phyloP scores from a whole-genome alignment of 2,329 filamentous ascomycete species.

The Incumbomyces lentus region DNA sequence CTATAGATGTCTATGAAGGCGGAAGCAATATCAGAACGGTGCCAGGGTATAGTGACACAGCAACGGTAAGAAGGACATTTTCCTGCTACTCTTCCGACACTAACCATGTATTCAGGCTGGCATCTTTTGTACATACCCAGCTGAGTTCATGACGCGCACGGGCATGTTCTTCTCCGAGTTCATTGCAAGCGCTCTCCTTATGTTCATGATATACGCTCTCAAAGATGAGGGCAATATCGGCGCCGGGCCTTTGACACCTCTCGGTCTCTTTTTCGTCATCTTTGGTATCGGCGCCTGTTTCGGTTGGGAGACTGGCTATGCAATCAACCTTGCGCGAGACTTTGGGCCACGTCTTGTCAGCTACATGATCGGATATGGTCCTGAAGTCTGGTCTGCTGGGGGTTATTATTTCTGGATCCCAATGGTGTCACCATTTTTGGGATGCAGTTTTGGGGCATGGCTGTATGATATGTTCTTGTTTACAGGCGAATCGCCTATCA shows the following conservation, averaged over 20 bases:
- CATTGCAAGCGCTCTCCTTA: slow-evolving; percentile 55
- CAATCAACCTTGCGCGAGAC: slow-evolving; percentile 63
- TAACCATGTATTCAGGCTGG: slow-evolving; percentile 25
- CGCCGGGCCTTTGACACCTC: slow-evolving; percentile 47
- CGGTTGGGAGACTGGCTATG: slow-evolving; percentile 68
- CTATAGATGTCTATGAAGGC: slow-evolving; percentile 42
- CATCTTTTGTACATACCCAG: slow-evolving; percentile 64
- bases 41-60: slow-evolving; percentile 40
- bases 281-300: slow-evolving; percentile 65
- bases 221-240: slow-evolving; percentile 41
- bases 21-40: slow-evolving; percentile 44
- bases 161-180: slow-evolving; percentile 65
- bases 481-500: slow-evolving; percentile 56
- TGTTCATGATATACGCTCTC: slow-evolving; percentile 63
- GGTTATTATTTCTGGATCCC: slow-evolving; percentile 45
- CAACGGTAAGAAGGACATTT: slow-evolving; percentile 39
- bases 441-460: slow-evolving; percentile 53
- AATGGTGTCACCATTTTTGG: slow-evolving; percentile 39
- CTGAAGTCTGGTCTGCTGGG: slow-evolving; percentile 56
- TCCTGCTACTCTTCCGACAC: no score
- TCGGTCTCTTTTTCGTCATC: slow-evolving; percentile 61
- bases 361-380: slow-evolving; percentile 55
- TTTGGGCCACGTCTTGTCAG: slow-evolving; percentile 59
- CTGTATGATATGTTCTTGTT: slow-evolving; percentile 60
- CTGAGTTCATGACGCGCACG: slow-evolving; percentile 50